Evolutionary conservation across 2,329 filamentous ascomycete species (phyloP), one percentile per base, ranked within the genome.

Genomic region (Hypocrella siamensis): DNA sequence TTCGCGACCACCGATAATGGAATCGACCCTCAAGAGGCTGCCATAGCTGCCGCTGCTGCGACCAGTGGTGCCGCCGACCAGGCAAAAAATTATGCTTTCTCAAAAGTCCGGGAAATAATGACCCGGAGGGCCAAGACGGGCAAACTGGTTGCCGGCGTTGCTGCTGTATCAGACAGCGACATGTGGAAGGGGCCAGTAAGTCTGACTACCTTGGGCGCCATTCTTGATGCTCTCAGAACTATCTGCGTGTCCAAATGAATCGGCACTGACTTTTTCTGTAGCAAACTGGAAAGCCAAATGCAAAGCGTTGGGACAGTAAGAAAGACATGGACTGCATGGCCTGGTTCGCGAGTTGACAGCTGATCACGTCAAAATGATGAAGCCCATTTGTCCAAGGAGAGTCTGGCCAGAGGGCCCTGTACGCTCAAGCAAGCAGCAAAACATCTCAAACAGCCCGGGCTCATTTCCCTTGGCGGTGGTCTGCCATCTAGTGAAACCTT

Each of bases 391-490:
- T 79, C 63, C 18, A 42, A 57, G 7, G 81, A 88, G 50, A 71
- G 70, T 38, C 62, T 64, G 35, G 51, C 66, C 15, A 61, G 73
- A 31, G 54, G 71, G 52, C 75, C 67, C 21, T 82, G 70, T 40
- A 77, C 76, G n/a, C 62, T 96, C 38, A 96, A 96, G 56, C 66
- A 69, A 38, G 85, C 86, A 5, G 86, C 86, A 28, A 70, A 69
- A 34, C 79, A 76, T 50, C 69, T 96, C 32, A 79, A 79, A 48
- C 82, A 67, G 25, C 83, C 85, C 1, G 85, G 80, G 12, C 58
- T 94, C 36, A 90, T 98, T 48, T 93, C 85, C 2, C 75, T 98
- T 2, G 90, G 90, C 34, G 90, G 90, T 31, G 90, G 90, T 4
- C 35, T 98, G 15, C 90, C 90, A 4, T 86, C 83, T 11, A 72